Percentiles rank a stretch among this genome's conserved stretches.
Conservation (phyloP, 768 basidiomycete species). For the Hortiboletus campestris region DNA sequence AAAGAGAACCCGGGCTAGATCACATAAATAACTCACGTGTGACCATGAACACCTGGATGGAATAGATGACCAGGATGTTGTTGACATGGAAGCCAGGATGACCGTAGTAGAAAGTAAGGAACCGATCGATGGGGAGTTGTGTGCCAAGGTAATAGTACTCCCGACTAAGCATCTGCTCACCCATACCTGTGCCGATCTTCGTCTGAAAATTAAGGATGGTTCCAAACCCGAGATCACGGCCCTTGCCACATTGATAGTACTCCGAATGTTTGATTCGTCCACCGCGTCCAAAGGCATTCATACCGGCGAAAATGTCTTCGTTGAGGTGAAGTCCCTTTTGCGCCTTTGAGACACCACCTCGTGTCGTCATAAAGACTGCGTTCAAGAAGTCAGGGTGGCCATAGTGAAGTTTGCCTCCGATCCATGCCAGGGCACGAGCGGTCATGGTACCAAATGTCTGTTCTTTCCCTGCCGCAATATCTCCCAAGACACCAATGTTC, state of each 20-base stretch:
- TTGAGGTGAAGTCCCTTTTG: constrained; percentile 98
- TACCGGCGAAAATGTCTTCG: constrained; percentile 99
- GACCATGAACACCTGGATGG: constrained; percentile 97
- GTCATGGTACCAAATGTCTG: constrained; percentile 99
- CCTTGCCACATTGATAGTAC: constrained; percentile 99
- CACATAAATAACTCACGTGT: constrained; percentile 57
- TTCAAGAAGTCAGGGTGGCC: constrained; percentile 99
- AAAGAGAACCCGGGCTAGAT: neutral
- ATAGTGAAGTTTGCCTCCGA: constrained; percentile 97
- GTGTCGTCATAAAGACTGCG: constrained; percentile 96
- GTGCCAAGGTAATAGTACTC: constrained; percentile 99
- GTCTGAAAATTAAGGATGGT: constrained; percentile 99
- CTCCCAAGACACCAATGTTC: constrained; percentile 98
- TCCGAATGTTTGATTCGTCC: constrained; percentile 99
- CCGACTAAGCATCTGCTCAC: constrained; percentile 98
- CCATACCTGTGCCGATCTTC: constrained; percentile 99
- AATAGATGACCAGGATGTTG: constrained; percentile 98
- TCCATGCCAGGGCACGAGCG: constrained; percentile 92
- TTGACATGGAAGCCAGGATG: constrained; percentile 99
- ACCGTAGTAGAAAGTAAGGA: constrained; percentile 99
- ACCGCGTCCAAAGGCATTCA: constrained; percentile 98
- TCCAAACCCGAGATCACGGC: constrained; percentile 98
- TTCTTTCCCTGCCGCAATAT: constrained; percentile 99
- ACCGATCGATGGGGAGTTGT: constrained; percentile 95
- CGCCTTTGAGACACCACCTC: constrained; percentile 98